Base-by-base conservation (phyloP, 2,329 filamentous ascomycete species). In the Colletotrichum zoysiae region DNA sequence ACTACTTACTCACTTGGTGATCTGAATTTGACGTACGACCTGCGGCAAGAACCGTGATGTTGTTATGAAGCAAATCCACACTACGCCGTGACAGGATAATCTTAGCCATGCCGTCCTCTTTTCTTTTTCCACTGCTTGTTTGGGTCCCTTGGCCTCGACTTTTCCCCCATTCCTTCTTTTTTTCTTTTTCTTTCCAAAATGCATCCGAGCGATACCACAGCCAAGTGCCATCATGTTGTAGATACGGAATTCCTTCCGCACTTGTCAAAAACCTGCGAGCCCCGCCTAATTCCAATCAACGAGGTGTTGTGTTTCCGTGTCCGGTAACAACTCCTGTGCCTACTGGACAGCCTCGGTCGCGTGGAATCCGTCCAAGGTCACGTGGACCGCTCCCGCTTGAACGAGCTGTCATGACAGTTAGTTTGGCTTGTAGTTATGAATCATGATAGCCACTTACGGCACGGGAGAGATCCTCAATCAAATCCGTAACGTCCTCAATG, bases 381-480 rank as follows among this genome's bases (percentile, higher is more conserved):
- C 91, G 68, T 90, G 94, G 16, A 98, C 95, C 11, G 96, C 95
- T 61, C 96, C 95, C 7, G 96, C 95, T 90, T 98, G 93, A 40
- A 98, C 95, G 74, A 99, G 90, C 91, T 95, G 73, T 64, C n/a
- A 14, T 57, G 73, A 81, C 76, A 81, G 78, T 75, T 51, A 61
- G 50, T 26, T 50, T 11, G 33, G 30, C 42, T 16, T 23, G 6
- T 14, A 51, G 57, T 23, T 20, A 18, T 16, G 56, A 11, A n/a
- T n/a, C 11, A 7, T 8, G 2, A n/a, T 14, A 30, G 56, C 12
- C 46, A 91, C 94, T 87, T 90, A 97, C 94, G 76, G 96, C 96
- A 76, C 95, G 91, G 74, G 91, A 93, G 71, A 99, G 84, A 82
- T 99, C 96, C 79, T 98, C 95, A 79, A 98, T 93, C 77, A 99